These are phyloP conservation scores for Plasmodium berghei DNA, from an alignment of 169 alveolate species.

Conservation along the genomic window DNA sequence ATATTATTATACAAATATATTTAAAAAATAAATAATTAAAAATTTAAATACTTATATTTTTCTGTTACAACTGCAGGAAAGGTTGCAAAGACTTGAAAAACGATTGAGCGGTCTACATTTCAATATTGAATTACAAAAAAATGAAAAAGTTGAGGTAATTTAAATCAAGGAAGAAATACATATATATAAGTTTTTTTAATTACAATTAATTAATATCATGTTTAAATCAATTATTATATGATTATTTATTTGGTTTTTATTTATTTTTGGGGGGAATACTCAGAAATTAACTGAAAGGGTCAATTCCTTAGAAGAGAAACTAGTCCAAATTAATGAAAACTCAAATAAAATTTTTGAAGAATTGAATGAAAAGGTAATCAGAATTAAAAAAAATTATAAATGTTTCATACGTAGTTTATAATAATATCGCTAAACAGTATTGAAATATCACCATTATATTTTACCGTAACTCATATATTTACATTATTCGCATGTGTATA, in stretches of 20 bases:
- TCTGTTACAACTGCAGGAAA: constrained; percentile 24
- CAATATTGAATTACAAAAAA: constrained; percentile 68
- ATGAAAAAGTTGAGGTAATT: constrained; percentile 73
- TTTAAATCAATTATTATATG: too few relatives aligned
- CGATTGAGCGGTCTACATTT: constrained; percentile 71
- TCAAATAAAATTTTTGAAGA: constrained; percentile 64
- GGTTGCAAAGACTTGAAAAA: constrained; percentile 64
- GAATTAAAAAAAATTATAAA: not conserved
- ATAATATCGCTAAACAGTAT: not conserved
- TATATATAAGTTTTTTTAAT: not conserved
- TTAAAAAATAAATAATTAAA: not conserved
- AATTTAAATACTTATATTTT: not conserved
- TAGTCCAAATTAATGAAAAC: constrained; percentile 71
- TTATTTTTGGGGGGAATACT: not conserved
- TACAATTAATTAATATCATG: too few relatives aligned
- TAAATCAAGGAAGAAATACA: constrained; percentile 17
- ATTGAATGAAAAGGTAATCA: constrained; percentile 70
- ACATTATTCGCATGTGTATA: not conserved
- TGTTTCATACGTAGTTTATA: not conserved
- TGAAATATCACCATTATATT: not conserved
- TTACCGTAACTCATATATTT: not conserved
- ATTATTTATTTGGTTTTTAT: too few relatives aligned
- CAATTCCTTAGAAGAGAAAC: constrained; percentile 46
- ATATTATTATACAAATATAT: constrained; percentile 5
- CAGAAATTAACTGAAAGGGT: constrained; percentile 61